Conservation (phyloP, 495 filamentous ascomycete genomes). For the Neurospora sp. region DNA sequence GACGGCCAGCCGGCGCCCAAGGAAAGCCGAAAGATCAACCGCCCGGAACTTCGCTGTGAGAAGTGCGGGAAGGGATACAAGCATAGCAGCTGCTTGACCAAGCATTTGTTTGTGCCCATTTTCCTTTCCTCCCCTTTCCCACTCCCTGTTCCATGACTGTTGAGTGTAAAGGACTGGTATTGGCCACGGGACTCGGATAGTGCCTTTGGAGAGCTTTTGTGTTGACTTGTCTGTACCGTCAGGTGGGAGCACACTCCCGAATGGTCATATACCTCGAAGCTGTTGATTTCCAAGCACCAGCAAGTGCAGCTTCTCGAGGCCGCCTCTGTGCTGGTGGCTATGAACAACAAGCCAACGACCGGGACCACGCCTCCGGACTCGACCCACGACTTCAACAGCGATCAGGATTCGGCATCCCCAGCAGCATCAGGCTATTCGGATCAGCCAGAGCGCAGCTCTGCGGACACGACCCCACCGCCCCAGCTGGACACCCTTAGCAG, state of each 20-base stretch:
- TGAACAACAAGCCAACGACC: conserved; percentile 59
- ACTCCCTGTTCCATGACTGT: conserved; percentile 20
- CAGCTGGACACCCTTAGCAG: conserved; percentile 37
- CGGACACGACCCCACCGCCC: conserved; percentile 62
- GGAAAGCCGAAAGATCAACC: conserved; percentile 61
- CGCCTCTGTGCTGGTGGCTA: conserved; percentile 84
- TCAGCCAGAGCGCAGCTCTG: conserved; percentile 56
- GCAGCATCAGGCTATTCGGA: conserved; percentile 70
- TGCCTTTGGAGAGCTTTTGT: conserved; percentile 19
- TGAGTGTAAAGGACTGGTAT: conserved; percentile 10
- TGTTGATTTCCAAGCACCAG: conserved; percentile 98
- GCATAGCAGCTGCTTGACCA: conserved; percentile 99
- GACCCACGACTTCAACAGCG: conserved; percentile 57
- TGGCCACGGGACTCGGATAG: conserved; percentile 11
- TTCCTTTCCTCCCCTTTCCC: conserved; percentile 38
- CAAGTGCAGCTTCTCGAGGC: conserved; percentile 97
- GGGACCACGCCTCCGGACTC: conserved; percentile 46
- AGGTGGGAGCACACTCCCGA: conserved; percentile 99
- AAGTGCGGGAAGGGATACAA: conserved; percentile 99
- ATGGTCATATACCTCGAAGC: conserved; percentile 95
- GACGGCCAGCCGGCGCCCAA: conserved; percentile 74
- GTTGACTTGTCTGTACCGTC: conserved; percentile 39
- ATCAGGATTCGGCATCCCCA: conserved; percentile 73
- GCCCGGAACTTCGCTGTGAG: conserved; percentile 86
- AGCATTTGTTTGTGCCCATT: conserved; percentile 96